A percentile compares a stretch with the other conserved stretches of the same genome.
Evolutionary conservation across 495 filamentous ascomycete genomes (phyloP).

Genomic region (Aeminium ludgeri): DNA sequence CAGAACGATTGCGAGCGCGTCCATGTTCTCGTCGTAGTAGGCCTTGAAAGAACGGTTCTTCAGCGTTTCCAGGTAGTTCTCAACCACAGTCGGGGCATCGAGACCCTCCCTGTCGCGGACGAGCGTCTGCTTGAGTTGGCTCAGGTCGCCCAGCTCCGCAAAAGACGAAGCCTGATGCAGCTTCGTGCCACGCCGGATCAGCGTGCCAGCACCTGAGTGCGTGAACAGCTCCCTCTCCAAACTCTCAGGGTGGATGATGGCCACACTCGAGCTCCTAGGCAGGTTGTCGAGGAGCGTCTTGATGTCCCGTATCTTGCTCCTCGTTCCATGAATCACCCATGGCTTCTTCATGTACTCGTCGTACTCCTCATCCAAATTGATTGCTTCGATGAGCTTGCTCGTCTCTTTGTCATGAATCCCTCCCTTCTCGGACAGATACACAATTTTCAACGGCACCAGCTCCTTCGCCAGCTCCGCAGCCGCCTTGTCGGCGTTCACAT

Average conservation of each 20-base stretch:
- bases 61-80: constrained; percentile 68
- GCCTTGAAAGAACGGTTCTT: constrained; percentile 69
- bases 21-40: constrained; percentile 93
- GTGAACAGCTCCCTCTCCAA: constrained; percentile 95
- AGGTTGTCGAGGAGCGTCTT: constrained; percentile 79
- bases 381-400: constrained; percentile 88
- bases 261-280: constrained; percentile 83
- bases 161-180: constrained; percentile 57
- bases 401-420: constrained; percentile 88
- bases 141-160: constrained; percentile 62
- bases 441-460: constrained; percentile 89
- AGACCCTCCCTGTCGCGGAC: constrained; percentile 72
- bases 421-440: constrained; percentile 95
- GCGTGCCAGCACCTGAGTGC: constrained; percentile 83
- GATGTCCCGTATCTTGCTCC: constrained; percentile 97
- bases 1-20: constrained; percentile 83
- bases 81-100: constrained; percentile 67
- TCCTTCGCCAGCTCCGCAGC: constrained; percentile 82
- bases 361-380: constrained; percentile 96
- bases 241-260: constrained; percentile 89
- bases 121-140: constrained; percentile 64
- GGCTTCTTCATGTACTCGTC: constrained; percentile 86
- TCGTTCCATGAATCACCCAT: constrained; percentile 92
- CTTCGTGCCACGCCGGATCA: constrained; percentile 88
- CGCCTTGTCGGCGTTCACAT: constrained; percentile 95